A percentile compares a stretch with the other conserved stretches of the same genome.
Evolutionary conservation across 164 flowering plant species (phyloP).

Genomic region (Kalanchoe fedtschenkoi): DNA sequence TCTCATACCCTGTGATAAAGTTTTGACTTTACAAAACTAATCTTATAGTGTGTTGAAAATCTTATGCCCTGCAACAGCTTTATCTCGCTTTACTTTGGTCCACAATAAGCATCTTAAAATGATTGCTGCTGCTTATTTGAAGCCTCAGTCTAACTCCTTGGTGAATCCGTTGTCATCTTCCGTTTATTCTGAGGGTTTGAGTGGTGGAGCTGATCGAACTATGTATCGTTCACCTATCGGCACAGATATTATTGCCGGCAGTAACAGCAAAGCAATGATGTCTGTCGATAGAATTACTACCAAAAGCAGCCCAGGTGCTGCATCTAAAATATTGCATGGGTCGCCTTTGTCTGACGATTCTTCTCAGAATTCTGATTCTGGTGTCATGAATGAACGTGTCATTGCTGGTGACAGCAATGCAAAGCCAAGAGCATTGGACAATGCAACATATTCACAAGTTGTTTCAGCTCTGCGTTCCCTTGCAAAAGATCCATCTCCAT

Average conservation of each 20-base stretch:
- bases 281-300: conserved; percentile 73
- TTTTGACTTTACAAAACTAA: not conserved
- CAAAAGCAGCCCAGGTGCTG: conserved; percentile 67
- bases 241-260: conserved; percentile 55
- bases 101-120: conserved; percentile 80
- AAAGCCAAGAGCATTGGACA: conserved; percentile 52
- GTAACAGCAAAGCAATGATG: conserved; percentile 37
- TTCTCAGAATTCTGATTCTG: conserved; percentile 83
- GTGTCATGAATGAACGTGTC: conserved; percentile 41
- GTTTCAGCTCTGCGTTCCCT: conserved; percentile 68
- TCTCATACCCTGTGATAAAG: not conserved
- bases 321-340: conserved; percentile 80
- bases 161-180: conserved; percentile 59
- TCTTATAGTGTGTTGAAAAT: not conserved
- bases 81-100: conserved; percentile 86
- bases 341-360: conserved; percentile 97
- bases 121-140: conserved; percentile 80
- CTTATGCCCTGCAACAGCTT: conserved; percentile 39
- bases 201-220: conserved; percentile 45
- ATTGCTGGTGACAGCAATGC: conserved; percentile 57
- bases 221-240: conserved; percentile 60
- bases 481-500: conserved; percentile 94
- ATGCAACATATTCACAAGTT: conserved; percentile 65
- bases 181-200: conserved; percentile 40
- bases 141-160: conserved; percentile 62